A percentile compares a stretch with the other conserved stretches of the same genome.
phyloP scores from a whole-genome alignment of 495 filamentous ascomycete species.

The Elasticomyces elasticus region DNA sequence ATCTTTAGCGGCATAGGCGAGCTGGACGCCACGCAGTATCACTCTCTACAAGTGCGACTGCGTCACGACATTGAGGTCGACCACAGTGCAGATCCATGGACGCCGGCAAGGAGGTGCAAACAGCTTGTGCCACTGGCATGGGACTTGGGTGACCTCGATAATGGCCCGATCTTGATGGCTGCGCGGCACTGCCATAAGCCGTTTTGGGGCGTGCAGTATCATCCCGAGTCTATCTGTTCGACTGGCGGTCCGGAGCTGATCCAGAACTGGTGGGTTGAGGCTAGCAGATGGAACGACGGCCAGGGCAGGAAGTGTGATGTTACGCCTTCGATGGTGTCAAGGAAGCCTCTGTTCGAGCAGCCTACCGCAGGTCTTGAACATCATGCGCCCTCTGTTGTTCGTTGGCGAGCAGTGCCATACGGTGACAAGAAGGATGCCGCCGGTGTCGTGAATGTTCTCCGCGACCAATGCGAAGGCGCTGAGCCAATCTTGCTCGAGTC shows the following conservation, averaged over 20 bases:
- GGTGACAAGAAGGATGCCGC: background rate
- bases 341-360: background rate
- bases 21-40: conserved; percentile 71
- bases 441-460: background rate
- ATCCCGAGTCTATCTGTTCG: conserved; percentile 90
- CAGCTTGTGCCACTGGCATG: conserved; percentile 55
- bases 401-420: background rate
- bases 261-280: conserved; percentile 63
- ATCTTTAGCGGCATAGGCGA: conserved; percentile 40
- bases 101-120: conserved; percentile 12
- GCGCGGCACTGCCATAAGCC: conserved; percentile 60
- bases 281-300: conserved; percentile 40
- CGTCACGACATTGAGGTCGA: background rate
- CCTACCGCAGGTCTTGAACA: background rate
- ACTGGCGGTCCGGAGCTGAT: conserved; percentile 58
- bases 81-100: conserved; percentile 23
- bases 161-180: conserved; percentile 64
- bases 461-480: background rate
- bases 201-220: conserved; percentile 88
- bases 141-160: conserved; percentile 42
- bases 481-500: conserved; percentile 20
- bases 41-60: conserved; percentile 60
- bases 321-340: background rate
- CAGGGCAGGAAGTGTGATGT: background rate
- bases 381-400: background rate